Base-by-base conservation (phyloP, 495 filamentous ascomycete species). In the Geoglossum glabrum region DNA sequence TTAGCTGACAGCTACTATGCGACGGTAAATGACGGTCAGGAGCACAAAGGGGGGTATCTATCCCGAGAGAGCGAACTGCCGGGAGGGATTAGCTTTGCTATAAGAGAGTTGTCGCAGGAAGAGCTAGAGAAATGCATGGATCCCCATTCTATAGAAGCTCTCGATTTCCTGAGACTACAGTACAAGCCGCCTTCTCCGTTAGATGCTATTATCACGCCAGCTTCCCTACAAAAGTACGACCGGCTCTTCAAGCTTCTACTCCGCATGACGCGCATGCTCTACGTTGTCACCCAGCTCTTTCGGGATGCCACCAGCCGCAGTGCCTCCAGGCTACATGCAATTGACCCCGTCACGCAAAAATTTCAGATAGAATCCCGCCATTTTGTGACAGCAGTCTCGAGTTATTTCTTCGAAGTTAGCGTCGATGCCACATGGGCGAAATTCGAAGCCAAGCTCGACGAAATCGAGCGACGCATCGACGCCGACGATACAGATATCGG, bases 101-200 rank as follows among this genome's bases (percentile, higher is more conserved):
- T 97, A 43, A 81, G 90, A n/a, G 83, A 88, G 57, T 74, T 96
- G 60, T 74, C 81, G 0, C 72, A 76, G 1, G 78, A 80, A 19
- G 89, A 95, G 61, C 79, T 93, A 23, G 78, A 84, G 36, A 79
- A 76, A 61, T 86, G 84, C 66, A 81, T 87, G 71, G 79, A 96
- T 64, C 82, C 87, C 0, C 76, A 84, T 63, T 79, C 79, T 0
- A 76, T 96, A 31, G 82, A 87, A 67, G 92, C 92, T 0, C 72
- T 96, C 19, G 92, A 98, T 67, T 96, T 98, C 64, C 73, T 98
- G 19, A 80, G 84, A 1, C 71, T 98, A 3, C 82, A 87, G 55
- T 98, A 95, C 71, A 83, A 80, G 40, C 79, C 92, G 0, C 87
- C 90, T 0, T 63, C 76, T 2, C 78, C 84, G 1, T 74, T 98